These are phyloP conservation scores for Epichloe uncinata DNA, from an alignment of 2,329 filamentous ascomycete species.

Conservation along the genomic window DNA sequence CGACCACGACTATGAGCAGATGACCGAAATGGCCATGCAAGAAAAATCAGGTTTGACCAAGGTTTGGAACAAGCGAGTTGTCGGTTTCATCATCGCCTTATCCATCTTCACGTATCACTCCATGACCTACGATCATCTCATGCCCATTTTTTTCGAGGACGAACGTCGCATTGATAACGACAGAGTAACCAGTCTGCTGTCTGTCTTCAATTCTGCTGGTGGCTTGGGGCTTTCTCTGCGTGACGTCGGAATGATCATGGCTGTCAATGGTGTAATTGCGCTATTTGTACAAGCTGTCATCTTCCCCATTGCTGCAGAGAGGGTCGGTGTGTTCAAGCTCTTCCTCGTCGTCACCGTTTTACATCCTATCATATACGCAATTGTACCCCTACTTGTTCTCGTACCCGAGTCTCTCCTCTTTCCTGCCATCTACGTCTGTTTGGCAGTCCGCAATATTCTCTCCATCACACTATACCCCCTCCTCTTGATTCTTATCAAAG, in stretches of 20 bases:
- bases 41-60: conserved; percentile 21
- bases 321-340: conserved; percentile 44
- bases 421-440: conserved; percentile 43
- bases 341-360: conserved; percentile 45
- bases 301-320: conserved; percentile 46
- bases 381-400: conserved; percentile 45
- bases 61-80: conserved; percentile 47
- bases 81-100: conserved; percentile 66
- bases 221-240: conserved; percentile 50
- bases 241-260: conserved; percentile 48
- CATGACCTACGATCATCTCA: conserved; percentile 86
- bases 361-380: conserved; percentile 47
- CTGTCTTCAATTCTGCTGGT: conserved; percentile 43
- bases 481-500: conserved; percentile 54
- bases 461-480: conserved; percentile 51
- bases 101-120: conserved; percentile 90
- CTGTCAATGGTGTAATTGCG: conserved; percentile 44
- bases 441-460: conserved; percentile 45
- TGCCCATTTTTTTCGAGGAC: conserved; percentile 83
- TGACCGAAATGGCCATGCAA: conserved; percentile 13
- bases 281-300: conserved; percentile 46
- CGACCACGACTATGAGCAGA: conserved; percentile 30
- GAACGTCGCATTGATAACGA: conserved; percentile 34
- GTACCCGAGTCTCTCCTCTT: conserved; percentile 38
- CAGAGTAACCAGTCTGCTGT: conserved; percentile 18